Conservation (phyloP, 2,329 filamentous ascomycete genomes). For the Diaporthe longicolla region DNA sequence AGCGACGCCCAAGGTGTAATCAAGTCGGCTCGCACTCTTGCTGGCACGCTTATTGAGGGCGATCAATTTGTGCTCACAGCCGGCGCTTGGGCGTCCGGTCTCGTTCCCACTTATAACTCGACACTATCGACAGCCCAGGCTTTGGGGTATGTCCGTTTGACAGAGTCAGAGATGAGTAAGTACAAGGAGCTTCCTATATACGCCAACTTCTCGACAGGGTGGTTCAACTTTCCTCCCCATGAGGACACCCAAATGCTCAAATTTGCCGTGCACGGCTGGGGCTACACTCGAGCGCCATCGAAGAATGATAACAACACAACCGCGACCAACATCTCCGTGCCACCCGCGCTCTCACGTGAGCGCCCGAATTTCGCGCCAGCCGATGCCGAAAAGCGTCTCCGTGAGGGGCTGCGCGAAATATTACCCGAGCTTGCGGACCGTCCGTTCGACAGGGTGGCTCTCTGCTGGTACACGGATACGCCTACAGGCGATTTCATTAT, state of each 20-base stretch:
- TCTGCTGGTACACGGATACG: constrained; percentile 11
- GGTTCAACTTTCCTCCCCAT: constrained; percentile 11
- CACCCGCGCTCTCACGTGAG: constrained; percentile 1
- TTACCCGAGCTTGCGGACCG: constrained; percentile 10
- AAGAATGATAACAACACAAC: constrained; percentile 4
- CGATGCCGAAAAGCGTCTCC: background rate
- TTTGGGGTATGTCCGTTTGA: constrained; percentile 12
- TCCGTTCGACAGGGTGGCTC: background rate
- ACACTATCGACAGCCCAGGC: constrained; percentile 3
- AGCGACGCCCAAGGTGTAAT: background rate
- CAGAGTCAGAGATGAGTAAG: constrained; percentile 3
- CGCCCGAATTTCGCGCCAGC: constrained; percentile 3
- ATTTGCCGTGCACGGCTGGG: constrained; percentile 11
- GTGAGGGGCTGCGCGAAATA: background rate
- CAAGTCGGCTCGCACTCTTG: background rate
- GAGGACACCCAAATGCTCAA: constrained; percentile 4
- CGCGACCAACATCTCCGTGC: background rate
- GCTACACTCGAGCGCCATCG: constrained; percentile 2
- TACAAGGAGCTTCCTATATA: constrained; percentile 9
- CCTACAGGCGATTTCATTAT: constrained; percentile 11
- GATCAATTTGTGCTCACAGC: constrained; percentile 1
- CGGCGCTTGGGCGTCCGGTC: constrained; percentile 6
- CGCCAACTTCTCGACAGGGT: constrained; percentile 1
- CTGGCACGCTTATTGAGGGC: constrained; percentile 1
- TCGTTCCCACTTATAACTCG: constrained; percentile 8